Percentiles rank a stretch among this genome's conserved stretches.
Conservation (phyloP, 2,329 filamentous ascomycete genomes). For the Aspergillus brasiliensis region DNA sequence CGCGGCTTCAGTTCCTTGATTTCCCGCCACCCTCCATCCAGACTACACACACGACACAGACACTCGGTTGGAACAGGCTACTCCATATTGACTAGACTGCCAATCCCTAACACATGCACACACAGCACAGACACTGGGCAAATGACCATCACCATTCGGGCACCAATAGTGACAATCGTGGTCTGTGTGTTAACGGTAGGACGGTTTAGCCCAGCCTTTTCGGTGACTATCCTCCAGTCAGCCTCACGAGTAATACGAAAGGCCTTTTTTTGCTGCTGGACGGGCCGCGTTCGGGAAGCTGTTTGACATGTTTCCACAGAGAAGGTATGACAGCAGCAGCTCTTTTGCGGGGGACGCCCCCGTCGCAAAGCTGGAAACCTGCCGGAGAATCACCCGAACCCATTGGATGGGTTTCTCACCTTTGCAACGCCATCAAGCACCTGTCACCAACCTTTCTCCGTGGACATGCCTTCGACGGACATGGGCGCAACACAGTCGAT, state of each 20-base stretch:
- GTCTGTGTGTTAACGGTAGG: neutral
- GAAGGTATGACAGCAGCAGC: neutral
- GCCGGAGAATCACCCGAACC: no score
- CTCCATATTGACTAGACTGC: neutral
- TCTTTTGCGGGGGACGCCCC: neutral
- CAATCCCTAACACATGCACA: neutral
- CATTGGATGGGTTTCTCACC: neutral
- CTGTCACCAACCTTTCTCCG: neutral
- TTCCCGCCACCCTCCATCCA: neutral
- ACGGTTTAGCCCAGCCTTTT: neutral
- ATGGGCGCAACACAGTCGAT: neutral
- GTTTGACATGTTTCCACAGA: neutral
- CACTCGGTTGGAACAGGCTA: neutral
- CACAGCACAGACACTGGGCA: neutral
- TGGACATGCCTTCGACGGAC: neutral
- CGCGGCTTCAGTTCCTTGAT: neutral
- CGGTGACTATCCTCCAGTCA: neutral
- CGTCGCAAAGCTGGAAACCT: neutral
- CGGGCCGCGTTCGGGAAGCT: conserved; percentile 3
- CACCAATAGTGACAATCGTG: neutral
- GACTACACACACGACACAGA: neutral
- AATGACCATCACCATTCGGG: neutral
- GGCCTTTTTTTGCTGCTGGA: conserved; percentile 1
- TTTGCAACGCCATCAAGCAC: neutral
- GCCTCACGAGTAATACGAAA: conserved; percentile 1